phyloP scores from a whole-genome alignment of 2,329 filamentous ascomycete genomes.

The Cephalotrichum gorgonifer region DNA sequence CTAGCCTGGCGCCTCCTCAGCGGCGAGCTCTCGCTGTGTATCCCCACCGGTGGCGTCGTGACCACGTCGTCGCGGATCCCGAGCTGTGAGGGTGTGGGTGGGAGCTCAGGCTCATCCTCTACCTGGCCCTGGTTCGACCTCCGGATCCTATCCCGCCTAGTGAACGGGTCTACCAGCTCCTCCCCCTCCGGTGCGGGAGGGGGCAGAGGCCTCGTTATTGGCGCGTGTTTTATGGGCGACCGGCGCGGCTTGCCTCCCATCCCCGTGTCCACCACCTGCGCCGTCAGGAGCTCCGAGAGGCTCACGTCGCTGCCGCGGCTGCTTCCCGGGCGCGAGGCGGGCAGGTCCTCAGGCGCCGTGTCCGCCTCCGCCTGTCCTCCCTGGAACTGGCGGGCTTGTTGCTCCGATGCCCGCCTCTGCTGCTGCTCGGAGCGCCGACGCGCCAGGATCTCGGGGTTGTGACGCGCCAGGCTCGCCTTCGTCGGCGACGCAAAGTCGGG shows the following conservation, averaged over 20 bases:
- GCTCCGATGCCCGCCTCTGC: conserved; percentile 1
- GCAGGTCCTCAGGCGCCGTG: background rate
- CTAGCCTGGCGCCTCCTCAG: background rate
- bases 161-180: conserved; percentile 22
- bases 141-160: conserved; percentile 3
- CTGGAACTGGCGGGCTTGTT: conserved; percentile 2
- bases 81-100: conserved; percentile 41
- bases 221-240: conserved; percentile 19
- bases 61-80: conserved; percentile 40
- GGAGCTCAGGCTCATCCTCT: conserved; percentile 42
- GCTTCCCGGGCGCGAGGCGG: conserved; percentile 5
- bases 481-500: conserved; percentile 60
- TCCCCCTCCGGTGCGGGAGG: conserved; percentile 30
- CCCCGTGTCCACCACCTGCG: conserved; percentile 24
- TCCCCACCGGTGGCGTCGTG: conserved; percentile 45
- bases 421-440: conserved; percentile 18
- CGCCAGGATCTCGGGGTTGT: conserved; percentile 47
- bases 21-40: conserved; percentile 22
- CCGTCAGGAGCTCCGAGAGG: conserved; percentile 16
- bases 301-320: conserved; percentile 14
- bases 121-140: conserved; percentile 13
- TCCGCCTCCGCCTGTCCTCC: background rate
- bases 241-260: conserved; percentile 26
- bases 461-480: conserved; percentile 49
- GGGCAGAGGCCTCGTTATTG: conserved; percentile 35